Percentiles rank a stretch among this genome's conserved stretches.
phyloP scores from a whole-genome alignment of 768 basidiomycete species.

The Kwoniella shandongensis region DNA sequence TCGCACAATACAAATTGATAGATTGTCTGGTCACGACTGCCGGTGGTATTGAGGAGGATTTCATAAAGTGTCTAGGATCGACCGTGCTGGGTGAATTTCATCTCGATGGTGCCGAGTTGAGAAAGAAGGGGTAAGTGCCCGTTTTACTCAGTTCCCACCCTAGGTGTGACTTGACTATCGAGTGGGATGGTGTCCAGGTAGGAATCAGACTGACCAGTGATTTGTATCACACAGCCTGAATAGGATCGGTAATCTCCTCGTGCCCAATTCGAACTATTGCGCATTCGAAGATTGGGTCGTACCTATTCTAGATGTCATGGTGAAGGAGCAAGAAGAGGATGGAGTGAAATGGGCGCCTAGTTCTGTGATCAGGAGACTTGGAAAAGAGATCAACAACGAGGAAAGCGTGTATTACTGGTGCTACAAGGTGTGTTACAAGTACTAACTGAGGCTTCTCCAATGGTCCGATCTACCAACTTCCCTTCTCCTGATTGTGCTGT shows the following conservation, averaged over 20 bases:
- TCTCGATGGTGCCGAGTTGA: slow-evolving; percentile 81
- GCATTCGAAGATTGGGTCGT: slow-evolving; percentile 99
- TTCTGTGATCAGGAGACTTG: slow-evolving; percentile 84
- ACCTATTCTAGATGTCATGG: slow-evolving; percentile 86
- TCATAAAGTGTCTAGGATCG: slow-evolving; percentile 97
- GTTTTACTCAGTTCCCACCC: neutral
- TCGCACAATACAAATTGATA: slow-evolving; percentile 90
- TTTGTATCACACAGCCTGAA: slow-evolving; percentile 66
- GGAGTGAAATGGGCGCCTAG: slow-evolving; percentile 83
- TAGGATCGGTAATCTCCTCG: slow-evolving; percentile 90
- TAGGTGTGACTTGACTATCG: too few relatives aligned
- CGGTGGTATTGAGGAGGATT: slow-evolving; percentile 97
- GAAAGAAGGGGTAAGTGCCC: slow-evolving; percentile 64
- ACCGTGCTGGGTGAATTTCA: slow-evolving; percentile 82
- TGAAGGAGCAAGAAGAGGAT: slow-evolving; percentile 68
- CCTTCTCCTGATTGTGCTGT: too few relatives aligned
- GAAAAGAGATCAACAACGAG: slow-evolving; percentile 95
- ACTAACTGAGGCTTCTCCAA: slow-evolving; percentile 23
- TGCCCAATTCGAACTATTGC: slow-evolving; percentile 99
- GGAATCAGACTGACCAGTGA: too few relatives aligned
- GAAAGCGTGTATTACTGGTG: slow-evolving; percentile 99
- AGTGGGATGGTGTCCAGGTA: too few relatives aligned
- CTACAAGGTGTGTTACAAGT: slow-evolving; percentile 76
- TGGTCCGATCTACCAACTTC: slow-evolving; percentile 10
- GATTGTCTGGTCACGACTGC: slow-evolving; percentile 92